These are phyloP conservation scores for Lachnellula arida DNA, from an alignment of 2,329 filamentous ascomycete genomes.

Conservation along the genomic window DNA sequence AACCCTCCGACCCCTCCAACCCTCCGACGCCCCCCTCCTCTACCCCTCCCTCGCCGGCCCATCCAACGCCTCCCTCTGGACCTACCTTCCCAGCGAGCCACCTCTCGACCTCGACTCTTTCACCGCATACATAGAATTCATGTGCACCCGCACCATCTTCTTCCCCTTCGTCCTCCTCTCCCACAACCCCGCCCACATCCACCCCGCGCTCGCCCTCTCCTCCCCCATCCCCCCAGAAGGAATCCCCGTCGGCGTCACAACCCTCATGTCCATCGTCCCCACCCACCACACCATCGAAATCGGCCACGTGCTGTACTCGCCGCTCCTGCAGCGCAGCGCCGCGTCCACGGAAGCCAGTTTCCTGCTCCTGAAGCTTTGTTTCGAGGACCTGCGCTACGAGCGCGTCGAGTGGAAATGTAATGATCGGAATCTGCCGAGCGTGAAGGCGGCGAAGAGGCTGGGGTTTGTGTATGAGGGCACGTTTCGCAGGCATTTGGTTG, in stretches of 20 bases:
- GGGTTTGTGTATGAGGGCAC: constrained; percentile 57
- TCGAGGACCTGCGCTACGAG: constrained; percentile 49
- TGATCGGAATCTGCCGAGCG: constrained; percentile 48
- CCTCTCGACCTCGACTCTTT: constrained; percentile 32
- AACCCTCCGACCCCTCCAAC: constrained; percentile 16
- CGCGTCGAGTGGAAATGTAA: constrained; percentile 64
- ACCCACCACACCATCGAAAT: constrained; percentile 51
- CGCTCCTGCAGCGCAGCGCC: constrained; percentile 46
- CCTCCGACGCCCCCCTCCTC: constrained; percentile 17
- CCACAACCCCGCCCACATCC: constrained; percentile 1
- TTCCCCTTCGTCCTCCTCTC: constrained; percentile 40
- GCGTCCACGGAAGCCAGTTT: constrained; percentile 55
- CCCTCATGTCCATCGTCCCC: constrained; percentile 43
- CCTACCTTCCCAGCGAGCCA: constrained; percentile 38
- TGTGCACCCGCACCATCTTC: constrained; percentile 30
- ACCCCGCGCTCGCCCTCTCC: background rate
- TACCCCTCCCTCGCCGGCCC: constrained; percentile 18
- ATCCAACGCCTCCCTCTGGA: constrained; percentile 33
- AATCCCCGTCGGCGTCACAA: constrained; percentile 39
- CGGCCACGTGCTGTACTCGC: constrained; percentile 50
- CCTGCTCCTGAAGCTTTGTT: constrained; percentile 48
- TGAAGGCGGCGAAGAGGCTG: constrained; percentile 49
- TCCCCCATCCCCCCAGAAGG: constrained; percentile 7
- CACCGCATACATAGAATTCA: constrained; percentile 24
- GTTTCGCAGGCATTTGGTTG: constrained; percentile 57